Percentiles rank a stretch among this genome's conserved stretches.
These are phyloP conservation scores for Tuber umbilicatum DNA, from an alignment of 495 filamentous ascomycete species.

Conservation along the genomic window DNA sequence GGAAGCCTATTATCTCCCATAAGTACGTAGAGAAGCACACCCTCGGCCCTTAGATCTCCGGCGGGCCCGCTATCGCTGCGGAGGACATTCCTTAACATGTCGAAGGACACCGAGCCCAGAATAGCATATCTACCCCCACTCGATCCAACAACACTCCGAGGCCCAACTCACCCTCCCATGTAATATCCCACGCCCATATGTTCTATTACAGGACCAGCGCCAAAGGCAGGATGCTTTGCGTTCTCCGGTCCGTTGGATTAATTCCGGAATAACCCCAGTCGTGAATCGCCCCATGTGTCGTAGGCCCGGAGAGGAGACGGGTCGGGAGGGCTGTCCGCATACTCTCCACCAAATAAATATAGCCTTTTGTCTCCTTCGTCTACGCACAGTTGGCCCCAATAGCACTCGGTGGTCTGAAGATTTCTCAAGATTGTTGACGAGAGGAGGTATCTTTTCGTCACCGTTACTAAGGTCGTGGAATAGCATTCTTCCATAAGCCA, in stretches of 20 bases:
- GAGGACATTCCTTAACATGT: constrained; percentile 45
- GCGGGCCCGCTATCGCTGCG: constrained; percentile 48
- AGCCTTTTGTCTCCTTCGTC: constrained; percentile 52
- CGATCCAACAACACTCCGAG: constrained; percentile 47
- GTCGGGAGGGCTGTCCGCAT: constrained; percentile 16
- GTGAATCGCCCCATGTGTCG: constrained; percentile 29
- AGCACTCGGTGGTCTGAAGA: constrained; percentile 46
- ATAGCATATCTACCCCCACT: constrained; percentile 43
- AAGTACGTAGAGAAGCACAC: constrained; percentile 48
- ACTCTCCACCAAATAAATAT: constrained; percentile 52
- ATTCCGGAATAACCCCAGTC: constrained; percentile 9
- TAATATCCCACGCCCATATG: constrained; percentile 45
- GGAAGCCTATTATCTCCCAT: constrained; percentile 51
- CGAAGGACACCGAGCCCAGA: constrained; percentile 46
- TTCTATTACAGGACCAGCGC: constrained; percentile 43
- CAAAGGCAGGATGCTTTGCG: constrained; percentile 42
- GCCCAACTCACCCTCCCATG: constrained; percentile 50
- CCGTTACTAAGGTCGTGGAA: constrained; percentile 49
- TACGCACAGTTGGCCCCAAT: constrained; percentile 50
- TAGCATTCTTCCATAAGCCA: constrained; percentile 45
- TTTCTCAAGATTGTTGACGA: constrained; percentile 51
- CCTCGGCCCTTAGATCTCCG: constrained; percentile 46
- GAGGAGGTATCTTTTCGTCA: constrained; percentile 46
- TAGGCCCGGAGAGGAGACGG: constrained; percentile 15
- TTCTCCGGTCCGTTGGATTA: neutral